A percentile compares a stretch with the other conserved stretches of the same genome.
phyloP scores from a whole-genome alignment of 306 rosid genomes.

The Sesbania bispinosa region DNA sequence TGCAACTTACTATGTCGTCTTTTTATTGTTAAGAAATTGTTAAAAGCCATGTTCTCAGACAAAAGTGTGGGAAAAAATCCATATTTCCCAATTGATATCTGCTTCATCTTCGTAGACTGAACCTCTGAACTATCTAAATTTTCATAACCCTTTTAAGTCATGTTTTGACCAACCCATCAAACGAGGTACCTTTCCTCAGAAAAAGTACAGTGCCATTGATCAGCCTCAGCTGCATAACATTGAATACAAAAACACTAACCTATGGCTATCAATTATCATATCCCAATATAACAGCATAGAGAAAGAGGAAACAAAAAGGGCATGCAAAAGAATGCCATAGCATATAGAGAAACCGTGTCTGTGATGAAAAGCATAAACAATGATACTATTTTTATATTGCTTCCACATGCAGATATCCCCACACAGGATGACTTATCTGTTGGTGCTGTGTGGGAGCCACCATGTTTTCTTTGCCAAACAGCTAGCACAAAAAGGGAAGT shows the following conservation, averaged over 20 bases:
- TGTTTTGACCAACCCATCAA: slow-evolving; percentile 2
- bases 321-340: slow-evolving; percentile 18
- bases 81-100: background rate
- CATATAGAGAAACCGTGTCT: background rate
- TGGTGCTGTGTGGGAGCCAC: slow-evolving; percentile 44
- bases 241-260: slow-evolving; percentile 22
- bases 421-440: slow-evolving; percentile 28
- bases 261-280: no score
- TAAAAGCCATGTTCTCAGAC: no score
- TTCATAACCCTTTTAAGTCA: slow-evolving; percentile 4
- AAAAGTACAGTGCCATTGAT: slow-evolving; percentile 14
- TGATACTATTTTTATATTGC: slow-evolving; percentile 22
- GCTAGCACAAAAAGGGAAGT: slow-evolving; percentile 39
- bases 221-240: slow-evolving; percentile 11
- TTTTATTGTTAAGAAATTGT: background rate
- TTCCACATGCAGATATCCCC: slow-evolving; percentile 48
- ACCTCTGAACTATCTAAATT: slow-evolving; percentile 20
- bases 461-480: slow-evolving; percentile 52
- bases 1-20: background rate
- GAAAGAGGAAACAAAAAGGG: slow-evolving; percentile 25
- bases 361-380: slow-evolving; percentile 21
- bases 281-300: slow-evolving; percentile 9
- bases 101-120: background rate
- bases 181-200: slow-evolving; percentile 10
- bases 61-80: no score